Base-by-base conservation (phyloP, 257 asterid genomes). In the Ophiorrhiza pumila region DNA sequence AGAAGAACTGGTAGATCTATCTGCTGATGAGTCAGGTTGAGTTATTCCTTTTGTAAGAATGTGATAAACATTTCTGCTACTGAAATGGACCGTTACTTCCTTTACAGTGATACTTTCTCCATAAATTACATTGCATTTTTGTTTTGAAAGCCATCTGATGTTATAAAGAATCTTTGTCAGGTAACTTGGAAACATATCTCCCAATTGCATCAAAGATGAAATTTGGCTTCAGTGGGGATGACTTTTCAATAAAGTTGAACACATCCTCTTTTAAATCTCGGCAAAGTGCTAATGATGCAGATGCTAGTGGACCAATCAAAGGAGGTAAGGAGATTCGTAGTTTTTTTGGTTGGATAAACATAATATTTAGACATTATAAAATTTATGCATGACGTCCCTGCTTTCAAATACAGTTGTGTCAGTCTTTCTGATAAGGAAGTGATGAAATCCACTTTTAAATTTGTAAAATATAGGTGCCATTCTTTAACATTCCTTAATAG, bases 181-280 rank as follows among this genome's bases (percentile, higher is more conserved):
- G 91, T 80, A 85, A 94, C 80, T 80, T 92, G 83, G 96, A 90
- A 74, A 75, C 80, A 55, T 91, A 86, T 79, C 86, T 86, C 25
- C 93, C 83, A 49, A 77, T 91, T 73, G 86, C 91, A 56, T 88
- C 91, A 75, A 94, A 94, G 89, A 95, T 91, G 69, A 94, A 94
- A 82, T 89, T 94, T 59, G 85, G 87, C 74, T 69, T 83, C 56
- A 60, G 77, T 76, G 92, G 83, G 69, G 99, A 90, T 80, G 96
- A 88, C 74, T 81, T 81, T 77, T 80, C 89, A 76, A 46, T 85
- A 66, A 86, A 87, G 78, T 79, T 82, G 78, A 82, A 78, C 77
- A 65, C 82, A 39, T 71, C 86, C 74, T 69, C 83, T 27, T 46
- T 78, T 37, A 85, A 85, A 76, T 82, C 88, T 72, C 85, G 72